Evolutionary conservation across 2,329 filamentous ascomycete genomes (phyloP), one percentile per base, ranked within the genome.

Genomic region (Calonectria leucothoes): DNA sequence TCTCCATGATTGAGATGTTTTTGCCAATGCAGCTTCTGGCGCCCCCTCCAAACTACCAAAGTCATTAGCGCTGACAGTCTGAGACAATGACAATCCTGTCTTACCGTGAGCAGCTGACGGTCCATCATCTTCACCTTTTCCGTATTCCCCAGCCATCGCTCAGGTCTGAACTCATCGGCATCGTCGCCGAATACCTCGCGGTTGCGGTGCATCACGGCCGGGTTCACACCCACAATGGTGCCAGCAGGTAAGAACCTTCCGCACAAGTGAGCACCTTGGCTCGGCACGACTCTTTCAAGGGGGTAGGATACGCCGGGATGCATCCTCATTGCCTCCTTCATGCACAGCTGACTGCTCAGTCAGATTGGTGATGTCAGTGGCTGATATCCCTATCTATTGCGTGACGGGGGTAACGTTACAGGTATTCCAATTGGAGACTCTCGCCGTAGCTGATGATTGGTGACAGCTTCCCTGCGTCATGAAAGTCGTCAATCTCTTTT

Each of bases 151-250:
- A 84, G 65, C 84, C 91, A 92, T 29, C 91, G 82, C 77, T 93
- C 91, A 0, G 91, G 91, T 4, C 88, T 82, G 77, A 89, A 93
- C 0, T 80, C 79, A 52, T 91, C 87, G 0, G 89, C 87, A 74
- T 93, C 89, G 0, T 84, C 78, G 1, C 91, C 91, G 73, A 92
- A 93, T 10, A 92, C 81, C 29, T 89, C 87, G 7, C 86, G 84
- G 6, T 88, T 84, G 0, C 88, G 87, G 76, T 93, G 91, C 10
- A 93, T 81, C 15, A 76, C 74, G 5, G 85, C 85, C 23, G 82
- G 74, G 59, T 85, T 87, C 57, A 87, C 81, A 1, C 87, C 86
- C 2, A 88, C 83, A 0, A 82, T 78, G 2, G 84, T 77, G 33
- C 71, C 73, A 10, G 25, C 63, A 6, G 42, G 57, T 14, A 77